phyloP scores from a whole-genome alignment of 352 stramenopile species.

The Phytophthora vignae region DNA sequence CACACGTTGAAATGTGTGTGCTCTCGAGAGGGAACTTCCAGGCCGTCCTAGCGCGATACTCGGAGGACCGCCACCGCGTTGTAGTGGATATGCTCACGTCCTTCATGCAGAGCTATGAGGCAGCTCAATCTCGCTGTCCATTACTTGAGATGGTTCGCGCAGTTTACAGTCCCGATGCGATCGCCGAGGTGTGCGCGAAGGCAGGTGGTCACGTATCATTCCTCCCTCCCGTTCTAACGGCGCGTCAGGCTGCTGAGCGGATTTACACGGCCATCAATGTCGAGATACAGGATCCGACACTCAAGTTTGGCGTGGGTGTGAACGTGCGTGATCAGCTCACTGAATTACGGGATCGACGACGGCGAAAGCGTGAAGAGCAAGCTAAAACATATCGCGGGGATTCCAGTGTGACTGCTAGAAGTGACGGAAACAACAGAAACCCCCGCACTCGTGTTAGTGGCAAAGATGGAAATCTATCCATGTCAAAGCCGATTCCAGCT shows the following conservation, averaged over 20 bases:
- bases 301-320: constrained; percentile 30
- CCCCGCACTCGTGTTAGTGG: background rate
- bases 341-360: constrained; percentile 16
- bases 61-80: constrained; percentile 28
- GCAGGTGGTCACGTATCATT: background rate
- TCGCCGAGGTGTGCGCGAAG: constrained; percentile 8
- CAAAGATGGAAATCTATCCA: background rate
- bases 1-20: constrained; percentile 57
- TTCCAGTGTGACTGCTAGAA: background rate
- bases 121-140: constrained; percentile 14
- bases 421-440: background rate
- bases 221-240: background rate
- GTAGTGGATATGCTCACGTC: constrained; percentile 27
- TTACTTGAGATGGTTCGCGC: constrained; percentile 22
- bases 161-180: constrained; percentile 15
- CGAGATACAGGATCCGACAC: constrained; percentile 16
- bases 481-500: background rate
- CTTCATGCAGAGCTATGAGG: constrained; percentile 29
- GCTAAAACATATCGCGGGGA: background rate
- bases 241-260: constrained; percentile 17
- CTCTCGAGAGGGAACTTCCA: constrained; percentile 42
- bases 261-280: constrained; percentile 28
- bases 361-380: background rate
- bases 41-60: constrained; percentile 35
- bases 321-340: constrained; percentile 19